A percentile compares a stretch with the other conserved stretches of the same genome.
Conservation (phyloP, 805 yeast genomes). For the Kurtzmaniella cleridarum region DNA sequence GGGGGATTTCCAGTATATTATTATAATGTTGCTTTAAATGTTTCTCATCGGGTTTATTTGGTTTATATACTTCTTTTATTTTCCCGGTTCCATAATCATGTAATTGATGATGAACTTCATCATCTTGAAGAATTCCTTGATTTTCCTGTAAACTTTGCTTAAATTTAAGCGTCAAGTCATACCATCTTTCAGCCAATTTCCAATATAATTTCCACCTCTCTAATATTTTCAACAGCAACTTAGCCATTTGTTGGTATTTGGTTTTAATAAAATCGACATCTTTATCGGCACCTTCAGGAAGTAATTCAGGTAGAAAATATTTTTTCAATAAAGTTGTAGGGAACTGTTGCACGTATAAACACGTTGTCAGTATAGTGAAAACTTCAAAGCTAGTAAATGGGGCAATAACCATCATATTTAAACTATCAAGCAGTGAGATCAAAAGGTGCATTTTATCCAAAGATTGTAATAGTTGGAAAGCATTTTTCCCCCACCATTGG, state of each 20-base stretch:
- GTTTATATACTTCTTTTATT: slow-evolving; percentile 16
- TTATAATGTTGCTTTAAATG: no score
- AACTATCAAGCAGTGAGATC: slow-evolving; percentile 14
- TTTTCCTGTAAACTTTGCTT: slow-evolving; percentile 15
- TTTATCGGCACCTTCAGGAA: background rate
- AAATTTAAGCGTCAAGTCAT: slow-evolving; percentile 18
- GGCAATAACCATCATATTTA: slow-evolving; percentile 25
- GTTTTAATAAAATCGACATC: slow-evolving; percentile 8
- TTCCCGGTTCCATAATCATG: slow-evolving; percentile 28
- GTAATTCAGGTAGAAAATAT: slow-evolving; percentile 4
- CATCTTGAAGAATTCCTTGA: slow-evolving; percentile 11
- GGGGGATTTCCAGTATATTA: background rate
- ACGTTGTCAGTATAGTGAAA: slow-evolving; percentile 30
- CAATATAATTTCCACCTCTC: slow-evolving; percentile 22
- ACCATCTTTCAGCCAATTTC: slow-evolving; percentile 28
- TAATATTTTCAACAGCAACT: slow-evolving; percentile 17
- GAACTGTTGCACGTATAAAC: slow-evolving; percentile 24
- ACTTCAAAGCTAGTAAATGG: slow-evolving; percentile 35
- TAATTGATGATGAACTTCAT: slow-evolving; percentile 17
- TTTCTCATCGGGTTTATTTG: background rate
- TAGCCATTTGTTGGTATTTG: slow-evolving; percentile 16
- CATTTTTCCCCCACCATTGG: slow-evolving; percentile 23
- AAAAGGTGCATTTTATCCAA: slow-evolving; percentile 19
- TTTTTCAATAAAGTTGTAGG: slow-evolving; percentile 16
- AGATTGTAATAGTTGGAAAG: slow-evolving; percentile 14